Percentiles rank a stretch among this genome's conserved stretches.
Evolutionary conservation across 257 asterid species (phyloP).

Genomic region (Forsythia suspensa): DNA sequence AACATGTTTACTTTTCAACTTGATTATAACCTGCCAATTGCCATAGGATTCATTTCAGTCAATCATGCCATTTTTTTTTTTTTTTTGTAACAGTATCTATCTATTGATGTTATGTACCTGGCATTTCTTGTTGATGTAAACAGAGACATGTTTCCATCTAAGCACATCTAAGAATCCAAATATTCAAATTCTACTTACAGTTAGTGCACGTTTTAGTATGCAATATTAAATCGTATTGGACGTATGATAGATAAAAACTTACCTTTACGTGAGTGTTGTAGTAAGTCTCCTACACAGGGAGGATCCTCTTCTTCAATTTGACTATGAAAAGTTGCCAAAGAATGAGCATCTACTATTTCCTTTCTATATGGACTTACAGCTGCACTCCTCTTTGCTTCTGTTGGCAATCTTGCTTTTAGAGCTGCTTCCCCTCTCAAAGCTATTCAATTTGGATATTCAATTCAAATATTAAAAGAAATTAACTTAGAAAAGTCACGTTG

Average conservation of each 20-base stretch:
- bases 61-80: no score
- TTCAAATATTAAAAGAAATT: not conserved
- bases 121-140: conserved; percentile 60
- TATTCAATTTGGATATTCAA: conserved; percentile 9
- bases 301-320: conserved; percentile 46
- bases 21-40: conserved; percentile 57
- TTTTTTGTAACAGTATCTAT: not conserved
- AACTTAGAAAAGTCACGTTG: not conserved
- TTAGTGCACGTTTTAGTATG: not conserved
- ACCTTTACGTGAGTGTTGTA: conserved; percentile 77
- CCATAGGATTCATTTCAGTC: not conserved
- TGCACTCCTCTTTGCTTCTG: conserved; percentile 78
- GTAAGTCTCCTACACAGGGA: conserved; percentile 74
- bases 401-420: conserved; percentile 67
- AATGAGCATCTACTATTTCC: conserved; percentile 44
- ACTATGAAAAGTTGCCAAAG: conserved; percentile 30
- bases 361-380: conserved; percentile 75
- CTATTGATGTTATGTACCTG: conserved; percentile 42
- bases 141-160: conserved; percentile 65
- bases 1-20: conserved; percentile 69
- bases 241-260: not conserved
- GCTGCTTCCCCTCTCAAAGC: conserved; percentile 92
- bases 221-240: not conserved
- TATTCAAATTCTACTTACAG: not conserved
- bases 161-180: conserved; percentile 49